Base-by-base conservation (phyloP, 2,329 filamentous ascomycete species). In the Fusarium goolgardi region DNA sequence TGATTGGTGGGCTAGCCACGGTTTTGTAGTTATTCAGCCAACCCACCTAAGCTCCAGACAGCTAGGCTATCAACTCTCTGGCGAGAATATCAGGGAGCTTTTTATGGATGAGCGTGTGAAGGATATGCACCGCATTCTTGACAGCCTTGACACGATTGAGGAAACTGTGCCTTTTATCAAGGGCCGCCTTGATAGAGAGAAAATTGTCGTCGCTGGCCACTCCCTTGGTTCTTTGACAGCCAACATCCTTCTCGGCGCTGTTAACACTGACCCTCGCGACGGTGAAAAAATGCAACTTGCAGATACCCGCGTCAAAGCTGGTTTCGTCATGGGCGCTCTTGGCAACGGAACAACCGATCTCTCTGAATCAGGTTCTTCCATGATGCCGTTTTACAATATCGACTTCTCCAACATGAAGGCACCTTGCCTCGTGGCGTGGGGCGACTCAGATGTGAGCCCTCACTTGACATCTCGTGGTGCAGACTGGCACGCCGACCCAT, bases 11-110 rank as follows among this genome's bases (percentile, higher is more conserved):
- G 74, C 74, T 7, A 66, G 65, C 0, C 74, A 73, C 35, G 74
- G 74, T 7, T 75, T 76, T 29, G 72, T 68, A 3, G 74, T 76
- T 35, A 67, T 75, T 25, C 74, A 75, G 13, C 73, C 74, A 4
- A 75, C 74, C 0, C 74, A 75, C 16, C 18, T 75, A 27, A 74
- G 69, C 51, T 74, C 74, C 9, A 59, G 60, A 0, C 62, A 67
- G 3, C 46, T 75, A 1, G 58, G 39, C 2, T 55, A 66, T 6
- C 47, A 65, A 0, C 3, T 65, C 0, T 46, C 54, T 1, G 34
- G 41, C 0, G 65, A 69, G 6, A 65, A 52, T 1, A 58, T 72
- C 5, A 54, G 58, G 0, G 72, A 73, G 1, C 47, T 73, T 0
- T 71, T 70, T 12, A 64, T 75, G 50, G 63, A 73, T 0, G 62